These are phyloP conservation scores for Saprolegnia parasitica DNA, from an alignment of 352 stramenopile genomes.

Conservation along the genomic window DNA sequence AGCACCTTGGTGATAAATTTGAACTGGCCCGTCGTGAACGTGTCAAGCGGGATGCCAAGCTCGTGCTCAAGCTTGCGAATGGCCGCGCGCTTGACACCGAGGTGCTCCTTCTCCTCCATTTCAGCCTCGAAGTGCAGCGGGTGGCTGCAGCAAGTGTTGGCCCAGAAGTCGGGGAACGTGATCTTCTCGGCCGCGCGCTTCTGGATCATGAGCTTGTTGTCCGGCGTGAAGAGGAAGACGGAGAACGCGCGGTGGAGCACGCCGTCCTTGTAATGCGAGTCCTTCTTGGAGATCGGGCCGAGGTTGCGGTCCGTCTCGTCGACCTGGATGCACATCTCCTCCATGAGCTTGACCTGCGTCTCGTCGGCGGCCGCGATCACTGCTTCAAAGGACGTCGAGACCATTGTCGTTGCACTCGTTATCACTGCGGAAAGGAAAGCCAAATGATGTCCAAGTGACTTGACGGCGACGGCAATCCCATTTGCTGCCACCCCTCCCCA, in stretches of 20 bases:
- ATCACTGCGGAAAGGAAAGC: neutral
- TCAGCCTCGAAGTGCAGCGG: slow-evolving; percentile 92
- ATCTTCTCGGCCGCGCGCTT: slow-evolving; percentile 96
- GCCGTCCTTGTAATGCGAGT: slow-evolving; percentile 72
- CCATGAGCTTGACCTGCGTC: slow-evolving; percentile 86
- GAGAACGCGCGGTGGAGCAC: slow-evolving; percentile 82
- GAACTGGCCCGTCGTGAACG: slow-evolving; percentile 84
- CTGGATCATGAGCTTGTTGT: slow-evolving; percentile 81
- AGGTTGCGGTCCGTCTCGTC: slow-evolving; percentile 77
- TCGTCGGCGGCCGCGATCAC: slow-evolving; percentile 61
- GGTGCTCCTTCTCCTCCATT: slow-evolving; percentile 58
- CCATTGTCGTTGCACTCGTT: neutral
- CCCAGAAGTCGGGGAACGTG: slow-evolving; percentile 98
- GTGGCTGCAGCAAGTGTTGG: slow-evolving; percentile 99
- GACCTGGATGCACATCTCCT: slow-evolving; percentile 87
- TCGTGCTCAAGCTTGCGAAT: slow-evolving; percentile 98
- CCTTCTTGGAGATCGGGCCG: slow-evolving; percentile 84
- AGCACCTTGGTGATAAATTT: slow-evolving; percentile 97
- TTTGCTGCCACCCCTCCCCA: neutral
- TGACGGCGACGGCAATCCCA: neutral
- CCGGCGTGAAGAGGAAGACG: slow-evolving; percentile 83
- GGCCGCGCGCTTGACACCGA: slow-evolving; percentile 90
- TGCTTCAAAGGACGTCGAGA: slow-evolving; percentile 43
- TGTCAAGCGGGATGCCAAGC: slow-evolving; percentile 89
- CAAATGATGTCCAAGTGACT: neutral